Base-by-base conservation (phyloP, 345 rosid genomes). In the Trapa bicornis region DNA sequence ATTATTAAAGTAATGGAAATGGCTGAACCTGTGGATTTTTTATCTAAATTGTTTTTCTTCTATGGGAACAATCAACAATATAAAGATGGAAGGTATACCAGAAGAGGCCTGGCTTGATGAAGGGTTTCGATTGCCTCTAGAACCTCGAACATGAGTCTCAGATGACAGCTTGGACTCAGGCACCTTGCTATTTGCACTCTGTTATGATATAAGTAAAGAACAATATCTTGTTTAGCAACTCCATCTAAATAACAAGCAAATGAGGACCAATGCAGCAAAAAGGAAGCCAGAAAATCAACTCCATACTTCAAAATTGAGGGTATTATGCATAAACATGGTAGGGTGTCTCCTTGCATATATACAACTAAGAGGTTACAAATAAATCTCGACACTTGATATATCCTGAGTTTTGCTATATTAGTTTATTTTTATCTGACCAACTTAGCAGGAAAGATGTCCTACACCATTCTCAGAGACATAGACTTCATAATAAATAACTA, bases 111-210 rank as follows among this genome's bases (percentile, higher is more conserved):
- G 68, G 71, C 69, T 77, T 5, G 79, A 75, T 67, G 78, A 72
- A 80, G 67, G 74, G 68, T 80, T 86, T 71, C 80, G 77, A 73
- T 77, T 75, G 69, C 78, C 71, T 76, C 85, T 78, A 36, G 75
- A 47, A 52, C 80, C 86, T 62, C 78, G 79, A 53, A 71, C 81
- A 67, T 71, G 86, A 29, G 58, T 45, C 64, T 67, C 68, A 66
- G 75, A 77, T 67, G 67, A 65, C 37, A 33, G 38, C 35, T 69
- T 74, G 45, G 73, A 61, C 38, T 74, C 77, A 11, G 70, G 70
- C 15, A 50, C 57, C 66, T 62, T 74, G 69, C 67, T 58, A 64
- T 38, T 67, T 52, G 71, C 0, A 75, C 22, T 74, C 92, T 84
- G 67, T 53, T 42, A 65, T 29, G 17, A 22, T 15, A 65, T 10